Evolutionary conservation across 768 basidiomycete genomes (phyloP), one percentile per base, ranked within the genome.

Genomic region (Hebeloma cylindrosporum): DNA sequence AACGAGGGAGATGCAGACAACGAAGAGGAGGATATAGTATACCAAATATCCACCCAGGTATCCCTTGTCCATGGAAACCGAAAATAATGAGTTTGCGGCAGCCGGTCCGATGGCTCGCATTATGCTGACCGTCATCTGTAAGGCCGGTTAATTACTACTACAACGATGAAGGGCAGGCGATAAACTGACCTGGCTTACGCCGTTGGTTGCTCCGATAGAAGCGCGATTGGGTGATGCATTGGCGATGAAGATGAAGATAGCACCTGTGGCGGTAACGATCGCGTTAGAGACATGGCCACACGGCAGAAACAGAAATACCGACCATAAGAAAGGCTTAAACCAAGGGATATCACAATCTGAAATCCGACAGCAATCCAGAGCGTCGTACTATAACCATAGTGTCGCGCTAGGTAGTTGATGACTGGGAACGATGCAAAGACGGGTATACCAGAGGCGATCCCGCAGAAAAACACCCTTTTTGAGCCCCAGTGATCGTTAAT

Each of bases 171-270:
- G 9, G 30, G 44, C 27, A 16, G 14, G n/a, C 26, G 10, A 30
- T 29, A 28, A 23, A 21, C 34, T 28, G 9, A 77, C 64, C 59
- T 79, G 77, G n/a, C 73, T 68, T 3, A 80, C 61, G 1, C 86
- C 86, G 51, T 88, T 88, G n/a, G 82, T 84, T 4, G 83, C 77
- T 7, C 86, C 86, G 6, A 88, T 70, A 7, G 82, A 78, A 7
- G 78, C 76, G 22, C 74, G 73, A 41, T 84, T 84, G 4, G 87
- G 85, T 0, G 86, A 69, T 11, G 85, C 72, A 3, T 77, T 78
- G 8, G 77, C 71, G 46, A 89, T 81, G 51, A 79, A 84, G 38
- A 88, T 84, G 63, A 85, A 86, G 22, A 86, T 63, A 33, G 83
- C 79, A 16, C 85, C 85, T 51, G 26, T 13, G n/a, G 8, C 42